These are phyloP conservation scores for Fusarium devonianum DNA, from an alignment of 2,329 filamentous ascomycete genomes.

Conservation along the genomic window DNA sequence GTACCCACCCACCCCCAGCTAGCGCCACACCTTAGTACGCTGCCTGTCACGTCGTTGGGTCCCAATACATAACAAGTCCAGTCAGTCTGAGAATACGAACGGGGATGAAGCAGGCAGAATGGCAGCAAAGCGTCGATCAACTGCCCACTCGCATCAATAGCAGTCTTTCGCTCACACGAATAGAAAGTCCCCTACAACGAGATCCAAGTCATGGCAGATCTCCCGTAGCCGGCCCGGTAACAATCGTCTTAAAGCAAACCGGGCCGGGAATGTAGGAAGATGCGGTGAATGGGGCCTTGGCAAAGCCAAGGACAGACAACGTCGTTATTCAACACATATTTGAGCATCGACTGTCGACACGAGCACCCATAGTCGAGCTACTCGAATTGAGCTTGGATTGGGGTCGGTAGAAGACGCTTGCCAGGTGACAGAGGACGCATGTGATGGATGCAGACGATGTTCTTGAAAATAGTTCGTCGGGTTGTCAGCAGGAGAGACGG, in stretches of 20 bases:
- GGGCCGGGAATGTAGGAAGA: conserved; percentile 25
- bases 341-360: background rate
- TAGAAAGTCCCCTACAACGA: conserved; percentile 19
- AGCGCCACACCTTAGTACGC: conserved; percentile 30
- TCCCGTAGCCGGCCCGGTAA: conserved; percentile 36
- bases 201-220: conserved; percentile 30
- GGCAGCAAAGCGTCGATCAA: conserved; percentile 8
- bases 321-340: background rate
- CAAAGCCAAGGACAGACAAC: conserved; percentile 11
- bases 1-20: conserved; percentile 20
- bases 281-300: conserved; percentile 38
- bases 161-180: conserved; percentile 17
- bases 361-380: background rate
- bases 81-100: conserved; percentile 12
- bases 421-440: conserved; percentile 7
- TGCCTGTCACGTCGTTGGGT: conserved; percentile 17
- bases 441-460: background rate
- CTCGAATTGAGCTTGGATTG: background rate
- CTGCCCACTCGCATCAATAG: conserved; percentile 7
- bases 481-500: conserved; percentile 3
- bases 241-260: conserved; percentile 28
- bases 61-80: conserved; percentile 17
- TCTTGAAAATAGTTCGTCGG: background rate
- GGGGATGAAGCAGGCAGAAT: conserved; percentile 27
- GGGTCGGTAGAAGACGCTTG: conserved; percentile 11